Percentiles rank a stretch among this genome's conserved stretches.
Conservation (phyloP, 2,329 filamentous ascomycete genomes). For the Venturia nashicola region DNA sequence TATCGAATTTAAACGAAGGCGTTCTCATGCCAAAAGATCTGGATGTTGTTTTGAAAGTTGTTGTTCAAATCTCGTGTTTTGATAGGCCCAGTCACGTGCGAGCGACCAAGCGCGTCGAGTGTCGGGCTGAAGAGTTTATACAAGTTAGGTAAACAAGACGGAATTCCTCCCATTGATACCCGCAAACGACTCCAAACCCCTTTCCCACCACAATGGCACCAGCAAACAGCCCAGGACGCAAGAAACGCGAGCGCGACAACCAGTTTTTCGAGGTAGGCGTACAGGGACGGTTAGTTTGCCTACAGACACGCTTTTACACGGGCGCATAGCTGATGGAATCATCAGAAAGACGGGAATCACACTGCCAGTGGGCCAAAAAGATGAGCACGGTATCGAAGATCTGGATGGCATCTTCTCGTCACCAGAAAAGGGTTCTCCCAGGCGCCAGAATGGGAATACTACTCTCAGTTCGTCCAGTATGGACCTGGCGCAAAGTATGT, state of each 20-base stretch:
- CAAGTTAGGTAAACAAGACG: background rate
- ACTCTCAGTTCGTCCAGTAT: slow-evolving; percentile 46
- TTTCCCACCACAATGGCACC: background rate
- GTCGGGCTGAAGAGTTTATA: background rate
- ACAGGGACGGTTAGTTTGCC: slow-evolving; percentile 1
- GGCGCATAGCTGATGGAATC: background rate
- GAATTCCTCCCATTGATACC: background rate
- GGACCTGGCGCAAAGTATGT: slow-evolving; percentile 51
- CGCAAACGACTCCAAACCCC: background rate
- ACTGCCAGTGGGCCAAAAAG: slow-evolving; percentile 67
- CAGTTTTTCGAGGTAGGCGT: slow-evolving; percentile 6
- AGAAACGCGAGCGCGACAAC: slow-evolving; percentile 2
- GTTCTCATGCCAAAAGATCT: too few species aligned
- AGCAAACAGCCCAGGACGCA: background rate
- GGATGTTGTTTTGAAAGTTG: background rate
- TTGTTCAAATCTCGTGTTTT: too few species aligned
- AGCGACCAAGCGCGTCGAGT: background rate
- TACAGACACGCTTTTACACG: background rate
- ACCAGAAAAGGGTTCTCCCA: slow-evolving; percentile 50
- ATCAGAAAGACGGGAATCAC: slow-evolving; percentile 79
- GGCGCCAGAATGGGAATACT: slow-evolving; percentile 21
- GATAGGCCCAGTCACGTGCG: background rate
- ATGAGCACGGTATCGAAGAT: slow-evolving; percentile 86
- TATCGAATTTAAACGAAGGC: too few species aligned
- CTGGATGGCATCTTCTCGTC: slow-evolving; percentile 84